Evolutionary conservation across 2,329 filamentous ascomycete genomes (phyloP), one percentile per base, ranked within the genome.

Genomic region (Colletotrichum sp.): DNA sequence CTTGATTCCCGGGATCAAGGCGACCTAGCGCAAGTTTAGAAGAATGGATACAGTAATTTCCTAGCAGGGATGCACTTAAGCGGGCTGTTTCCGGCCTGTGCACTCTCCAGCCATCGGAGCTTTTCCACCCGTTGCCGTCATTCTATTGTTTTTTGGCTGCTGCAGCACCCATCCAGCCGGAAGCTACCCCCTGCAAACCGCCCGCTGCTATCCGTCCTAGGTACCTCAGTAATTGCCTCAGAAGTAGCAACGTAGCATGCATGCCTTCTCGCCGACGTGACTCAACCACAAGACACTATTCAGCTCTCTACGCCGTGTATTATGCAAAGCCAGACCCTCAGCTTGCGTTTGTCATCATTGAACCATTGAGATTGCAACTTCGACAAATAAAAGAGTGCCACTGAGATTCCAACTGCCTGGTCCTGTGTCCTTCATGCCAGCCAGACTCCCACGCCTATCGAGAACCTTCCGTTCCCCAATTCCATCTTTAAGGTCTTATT

Each of bases 361-460:
- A 55, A n/a, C 12, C 15, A 18, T 32, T 52, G 9, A 52, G 26
- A 8, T 26, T 48, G 28, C 16, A 24, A 30, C 28, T 24, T 38
- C n/a, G 30, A 6, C 16, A 60, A 64, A 58, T 21, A 28, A 66
- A 52, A 64, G 28, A 56, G 61, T 55, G 61, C 10, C 30, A 43
- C 13, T 56, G 28, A 56, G 36, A 28, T 38, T 43, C 61, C 36
- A 26, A 28, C 55, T 21, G 52, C 18, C 30, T 64, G 18, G 28
- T 76, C 65, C 60, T 38, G 26, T 24, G 36, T 73, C 36, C 73
- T 75, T 76, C 73, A 76, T 76, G 73, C 70, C 58, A 32, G 15
- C 58, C 73, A 68, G 64, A 76, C 73, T 76, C 73, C 56, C 64
- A 73, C 24, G 64, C 36, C n/a, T 76, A 62, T 73, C 58, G 58